A percentile compares a stretch with the other conserved stretches of the same genome.
Evolutionary conservation across 345 rosid species (phyloP).

Genomic region (Lepidium aucheri): DNA sequence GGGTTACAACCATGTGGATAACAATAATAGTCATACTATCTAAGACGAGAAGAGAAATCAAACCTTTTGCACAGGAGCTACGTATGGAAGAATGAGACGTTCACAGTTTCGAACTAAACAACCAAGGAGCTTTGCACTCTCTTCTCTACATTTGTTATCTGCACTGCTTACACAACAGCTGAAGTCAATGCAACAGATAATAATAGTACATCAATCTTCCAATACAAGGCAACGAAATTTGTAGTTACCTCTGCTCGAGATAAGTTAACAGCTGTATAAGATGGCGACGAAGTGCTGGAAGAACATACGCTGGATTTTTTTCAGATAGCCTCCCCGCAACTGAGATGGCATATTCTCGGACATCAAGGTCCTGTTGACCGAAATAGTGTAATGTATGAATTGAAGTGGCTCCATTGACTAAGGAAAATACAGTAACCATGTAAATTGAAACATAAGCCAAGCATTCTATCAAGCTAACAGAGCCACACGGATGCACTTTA

Average conservation of each 20-base stretch:
- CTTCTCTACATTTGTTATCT: constrained; percentile 95
- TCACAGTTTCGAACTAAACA: constrained; percentile 97
- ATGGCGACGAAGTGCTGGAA: constrained; percentile 99
- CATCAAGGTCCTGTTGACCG: constrained; percentile 75
- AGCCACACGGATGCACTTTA: background rate
- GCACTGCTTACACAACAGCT: constrained; percentile 70
- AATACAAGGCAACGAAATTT: background rate
- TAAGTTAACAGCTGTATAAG: constrained; percentile 93
- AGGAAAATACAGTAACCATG: background rate
- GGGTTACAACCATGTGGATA: constrained; percentile 5
- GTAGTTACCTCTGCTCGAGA: constrained; percentile 79
- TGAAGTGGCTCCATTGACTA: constrained; percentile 3
- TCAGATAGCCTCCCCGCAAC: constrained; percentile 93
- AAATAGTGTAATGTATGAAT: constrained; percentile 2
- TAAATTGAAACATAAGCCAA: constrained; percentile 2
- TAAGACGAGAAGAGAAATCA: constrained; percentile 16
- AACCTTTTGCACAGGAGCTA: constrained; percentile 98
- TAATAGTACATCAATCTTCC: constrained; percentile 1
- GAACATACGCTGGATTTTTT: constrained; percentile 98
- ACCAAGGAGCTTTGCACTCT: constrained; percentile 94
- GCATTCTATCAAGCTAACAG: constrained; percentile 10
- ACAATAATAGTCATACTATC: background rate
- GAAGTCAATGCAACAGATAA: constrained; percentile 29
- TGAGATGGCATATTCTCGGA: constrained; percentile 91
- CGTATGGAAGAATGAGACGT: constrained; percentile 78